A percentile compares a stretch with the other conserved stretches of the same genome.
These are phyloP conservation scores for Monosporozyma yasuniensis DNA, from an alignment of 805 yeast species.

Conservation along the genomic window DNA sequence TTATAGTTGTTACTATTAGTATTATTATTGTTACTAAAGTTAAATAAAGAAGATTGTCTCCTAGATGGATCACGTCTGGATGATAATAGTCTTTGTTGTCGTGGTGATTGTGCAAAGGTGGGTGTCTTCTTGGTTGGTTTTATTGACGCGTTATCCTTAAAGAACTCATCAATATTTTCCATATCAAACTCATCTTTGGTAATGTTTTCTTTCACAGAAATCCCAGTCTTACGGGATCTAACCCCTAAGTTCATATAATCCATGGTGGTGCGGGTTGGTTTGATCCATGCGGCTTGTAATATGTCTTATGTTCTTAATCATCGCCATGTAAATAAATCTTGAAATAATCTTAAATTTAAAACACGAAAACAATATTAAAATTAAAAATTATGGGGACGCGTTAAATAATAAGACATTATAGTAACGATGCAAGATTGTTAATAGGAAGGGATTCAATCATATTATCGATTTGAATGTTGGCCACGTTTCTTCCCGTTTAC, in stretches of 20 bases:
- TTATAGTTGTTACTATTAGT: no score
- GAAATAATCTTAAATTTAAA: background rate
- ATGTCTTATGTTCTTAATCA: background rate
- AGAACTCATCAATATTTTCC: conserved; percentile 49
- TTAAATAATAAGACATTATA: background rate
- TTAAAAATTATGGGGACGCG: background rate
- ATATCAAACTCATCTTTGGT: conserved; percentile 14
- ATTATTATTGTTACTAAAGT: conserved; percentile 5
- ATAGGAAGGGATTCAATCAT: no score
- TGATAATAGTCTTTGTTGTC: background rate
- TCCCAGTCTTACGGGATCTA: conserved; percentile 60
- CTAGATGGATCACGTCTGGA: conserved; percentile 3
- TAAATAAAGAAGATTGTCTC: conserved; percentile 16
- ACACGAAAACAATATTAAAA: background rate
- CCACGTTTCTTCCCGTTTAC: conserved; percentile 35
- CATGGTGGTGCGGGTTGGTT: no score
- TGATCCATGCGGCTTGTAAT: no score
- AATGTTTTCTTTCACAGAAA: conserved; percentile 10
- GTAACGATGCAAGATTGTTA: no score
- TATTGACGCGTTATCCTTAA: conserved; percentile 39
- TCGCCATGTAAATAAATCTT: background rate
- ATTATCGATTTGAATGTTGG: background rate
- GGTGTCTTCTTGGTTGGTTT: conserved; percentile 2
- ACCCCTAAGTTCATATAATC: conserved; percentile 43
- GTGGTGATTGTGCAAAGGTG: conserved; percentile 3